A percentile compares a stretch with the other conserved stretches of the same genome.
Conservation (phyloP, 805 yeast genomes). For the Phaffomyces opuntiae region DNA sequence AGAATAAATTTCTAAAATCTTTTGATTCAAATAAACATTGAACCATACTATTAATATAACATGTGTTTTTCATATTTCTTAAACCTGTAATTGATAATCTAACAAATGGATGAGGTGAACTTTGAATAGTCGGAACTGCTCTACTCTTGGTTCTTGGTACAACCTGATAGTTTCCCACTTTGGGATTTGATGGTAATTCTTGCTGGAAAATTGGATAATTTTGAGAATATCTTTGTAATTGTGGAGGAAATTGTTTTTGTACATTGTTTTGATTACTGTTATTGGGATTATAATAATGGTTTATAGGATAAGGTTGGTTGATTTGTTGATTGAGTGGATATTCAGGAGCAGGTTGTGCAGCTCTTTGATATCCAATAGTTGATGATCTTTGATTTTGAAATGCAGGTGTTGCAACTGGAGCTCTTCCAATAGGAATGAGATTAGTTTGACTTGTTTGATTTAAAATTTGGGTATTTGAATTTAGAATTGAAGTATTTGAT, state of each 20-base stretch:
- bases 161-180: background rate
- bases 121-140: constrained; percentile 31
- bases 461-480: too few relatives aligned
- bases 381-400: constrained; percentile 6
- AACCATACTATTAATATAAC: constrained; percentile 68
- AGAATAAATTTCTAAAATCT: constrained; percentile 42
- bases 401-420: constrained; percentile 6
- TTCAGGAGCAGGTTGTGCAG: background rate
- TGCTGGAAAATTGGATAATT: constrained; percentile 3
- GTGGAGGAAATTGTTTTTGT: background rate
- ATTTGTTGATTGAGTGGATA: background rate
- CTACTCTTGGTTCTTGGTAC: constrained; percentile 12
- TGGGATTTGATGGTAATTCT: background rate
- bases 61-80: constrained; percentile 63
- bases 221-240: background rate
- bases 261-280: background rate
- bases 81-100: constrained; percentile 52
- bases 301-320: constrained; percentile 3
- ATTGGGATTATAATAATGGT: constrained; percentile 1
- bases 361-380: constrained; percentile 1
- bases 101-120: constrained; percentile 31
- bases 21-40: constrained; percentile 59
- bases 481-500: background rate
- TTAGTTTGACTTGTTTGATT: too few relatives aligned
- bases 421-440: background rate